Base-by-base conservation (phyloP, 2,329 filamentous ascomycete species). In the Thermothelomyces thermophilus region DNA sequence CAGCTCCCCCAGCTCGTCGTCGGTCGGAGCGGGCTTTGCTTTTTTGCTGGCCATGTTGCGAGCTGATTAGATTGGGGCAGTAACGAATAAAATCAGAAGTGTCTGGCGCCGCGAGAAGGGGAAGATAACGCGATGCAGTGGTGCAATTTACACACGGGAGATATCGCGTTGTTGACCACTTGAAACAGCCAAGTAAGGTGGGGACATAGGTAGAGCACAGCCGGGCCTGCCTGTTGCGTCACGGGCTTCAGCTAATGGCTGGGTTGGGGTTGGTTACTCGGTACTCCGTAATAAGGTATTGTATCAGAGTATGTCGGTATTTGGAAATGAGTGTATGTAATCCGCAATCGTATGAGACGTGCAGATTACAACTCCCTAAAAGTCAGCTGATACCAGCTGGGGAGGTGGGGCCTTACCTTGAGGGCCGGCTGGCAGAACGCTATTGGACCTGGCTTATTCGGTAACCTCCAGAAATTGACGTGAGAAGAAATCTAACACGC, bases 1-100 rank as follows among this genome's bases (percentile, higher is more conserved):
- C 60, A 86, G 77, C 57, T 84, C 79, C 60, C 80, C 78, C 60
- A 86, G 68, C 62, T 83, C 80, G 63, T 83, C 79, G 63, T 82
- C 77, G 54, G 76, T 73, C 31, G 75, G 67, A 41, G 70, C 64
- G 26, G 75, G 68, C 66, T 82, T 83, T 52, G 74, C 67, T 64
- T 78, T 79, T 64, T 79, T 83, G 59, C 77, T 73, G 26, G 81
- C 70, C 80, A 84, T 84, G 59, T 51, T 69, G 61, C 31, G n/a
- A 8, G 13, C 2, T 39, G 34, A 24, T 35, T 28, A 28, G 17
- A 16, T 26, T 34, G 7, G 6, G 37, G 34, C 31, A 34, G 19
- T 8, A 11, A 5, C 5, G 8, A 2, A 9, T 1, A 19, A n/a
- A 33, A 22, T 16, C 24, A 26, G 9, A 14, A n/a, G n/a, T n/a